Conservation (phyloP, 2,329 filamentous ascomycete species). For the Sclerotinia nivalis region DNA sequence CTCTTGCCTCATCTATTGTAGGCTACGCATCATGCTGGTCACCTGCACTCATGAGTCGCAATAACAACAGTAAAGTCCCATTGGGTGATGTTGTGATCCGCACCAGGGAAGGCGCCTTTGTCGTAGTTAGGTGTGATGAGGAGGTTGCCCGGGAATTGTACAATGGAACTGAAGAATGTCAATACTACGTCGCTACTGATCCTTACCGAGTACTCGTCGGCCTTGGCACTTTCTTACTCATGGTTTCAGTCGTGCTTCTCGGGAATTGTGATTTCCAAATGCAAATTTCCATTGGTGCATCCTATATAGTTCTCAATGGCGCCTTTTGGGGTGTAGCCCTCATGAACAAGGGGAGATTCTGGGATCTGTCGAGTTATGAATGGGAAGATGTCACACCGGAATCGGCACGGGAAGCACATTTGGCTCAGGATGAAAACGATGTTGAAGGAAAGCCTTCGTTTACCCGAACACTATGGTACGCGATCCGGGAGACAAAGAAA, state of each 20-base stretch:
- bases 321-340: slow-evolving; percentile 53
- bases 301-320: slow-evolving; percentile 61
- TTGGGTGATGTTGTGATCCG: slow-evolving; percentile 61
- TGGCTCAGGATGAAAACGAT: slow-evolving; percentile 40
- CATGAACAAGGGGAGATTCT: slow-evolving; percentile 49
- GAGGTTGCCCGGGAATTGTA: slow-evolving; percentile 64
- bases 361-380: slow-evolving; percentile 58
- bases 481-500: slow-evolving; percentile 54
- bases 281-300: slow-evolving; percentile 58
- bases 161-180: slow-evolving; percentile 59
- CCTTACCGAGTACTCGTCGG: slow-evolving; percentile 57
- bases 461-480: slow-evolving; percentile 60
- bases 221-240: slow-evolving; percentile 58
- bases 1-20: slow-evolving; percentile 53
- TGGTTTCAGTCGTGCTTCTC: slow-evolving; percentile 61
- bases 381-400: slow-evolving; percentile 46
- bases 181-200: slow-evolving; percentile 51
- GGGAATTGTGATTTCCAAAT: slow-evolving; percentile 63
- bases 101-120: slow-evolving; percentile 60
- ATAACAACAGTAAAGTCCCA: slow-evolving; percentile 49
- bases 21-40: slow-evolving; percentile 60
- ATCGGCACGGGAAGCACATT: slow-evolving; percentile 45
- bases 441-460: slow-evolving; percentile 50
- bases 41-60: slow-evolving; percentile 55
- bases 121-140: slow-evolving; percentile 59